These are phyloP conservation scores for Teratosphaeriaceae sp. DNA, from an alignment of 2,329 filamentous ascomycete genomes.

Conservation along the genomic window DNA sequence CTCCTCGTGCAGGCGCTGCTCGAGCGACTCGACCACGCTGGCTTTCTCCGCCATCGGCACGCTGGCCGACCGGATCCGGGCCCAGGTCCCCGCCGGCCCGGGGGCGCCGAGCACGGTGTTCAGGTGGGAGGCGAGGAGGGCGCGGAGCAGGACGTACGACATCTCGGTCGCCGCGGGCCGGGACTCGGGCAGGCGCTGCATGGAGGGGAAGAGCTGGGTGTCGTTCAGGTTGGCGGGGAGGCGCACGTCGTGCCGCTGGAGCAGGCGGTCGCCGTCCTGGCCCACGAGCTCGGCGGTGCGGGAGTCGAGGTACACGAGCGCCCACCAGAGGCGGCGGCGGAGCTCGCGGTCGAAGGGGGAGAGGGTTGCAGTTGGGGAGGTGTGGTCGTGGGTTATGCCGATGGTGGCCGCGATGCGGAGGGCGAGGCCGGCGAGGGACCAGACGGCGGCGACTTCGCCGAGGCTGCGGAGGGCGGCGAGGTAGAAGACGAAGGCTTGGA, in stretches of 20 bases:
- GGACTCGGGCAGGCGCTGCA: conserved; percentile 27
- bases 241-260: conserved; percentile 18
- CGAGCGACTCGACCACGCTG: conserved; percentile 17
- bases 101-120: conserved; percentile 14
- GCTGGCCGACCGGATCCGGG: conserved; percentile 14
- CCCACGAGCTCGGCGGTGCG: conserved; percentile 57
- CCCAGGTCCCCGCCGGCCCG: conserved; percentile 19
- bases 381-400: conserved; percentile 24
- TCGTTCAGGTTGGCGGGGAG: conserved; percentile 49
- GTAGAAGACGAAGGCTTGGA: conserved; percentile 27
- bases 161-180: conserved; percentile 26
- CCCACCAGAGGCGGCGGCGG: conserved; percentile 30
- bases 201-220: conserved; percentile 41
- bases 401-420: conserved; percentile 43
- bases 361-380: conserved; percentile 19
- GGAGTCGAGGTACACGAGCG: conserved; percentile 58
- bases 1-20: conserved; percentile 18
- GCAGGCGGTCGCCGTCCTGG: conserved; percentile 20
- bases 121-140: conserved; percentile 13
- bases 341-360: conserved; percentile 30
- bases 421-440: conserved; percentile 26
- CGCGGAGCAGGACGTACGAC: conserved; percentile 20
- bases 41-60: conserved; percentile 19
- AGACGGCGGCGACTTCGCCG: conserved; percentile 18
- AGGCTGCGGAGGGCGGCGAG: conserved; percentile 20